Conservation (phyloP, 345 rosid genomes). For the Eucalyptus curtisii region DNA sequence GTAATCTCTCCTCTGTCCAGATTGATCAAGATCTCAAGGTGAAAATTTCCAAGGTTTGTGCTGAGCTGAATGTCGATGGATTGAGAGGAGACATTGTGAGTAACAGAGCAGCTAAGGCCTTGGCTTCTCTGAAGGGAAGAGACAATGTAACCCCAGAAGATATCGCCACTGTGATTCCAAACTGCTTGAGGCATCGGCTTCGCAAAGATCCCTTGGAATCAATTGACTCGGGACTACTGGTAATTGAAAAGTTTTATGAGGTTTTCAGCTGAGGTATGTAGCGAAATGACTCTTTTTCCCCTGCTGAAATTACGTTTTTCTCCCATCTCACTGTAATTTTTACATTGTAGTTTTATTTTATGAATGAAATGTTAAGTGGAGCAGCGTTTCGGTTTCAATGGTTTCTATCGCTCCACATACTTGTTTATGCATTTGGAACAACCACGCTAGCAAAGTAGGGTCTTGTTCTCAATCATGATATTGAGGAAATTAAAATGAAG, state of each 20-base stretch:
- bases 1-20: constrained; percentile 58
- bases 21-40: constrained; percentile 78
- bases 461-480: background rate
- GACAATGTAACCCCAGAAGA: constrained; percentile 75
- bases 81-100: constrained; percentile 92
- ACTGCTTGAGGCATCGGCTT: constrained; percentile 93
- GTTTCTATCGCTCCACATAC: background rate
- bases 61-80: constrained; percentile 92
- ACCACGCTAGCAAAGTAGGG: background rate
- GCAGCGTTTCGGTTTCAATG: background rate
- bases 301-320: background rate
- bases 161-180: constrained; percentile 94
- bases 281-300: background rate
- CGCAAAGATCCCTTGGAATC: constrained; percentile 97
- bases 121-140: constrained; percentile 82
- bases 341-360: background rate
- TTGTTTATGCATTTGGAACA: background rate
- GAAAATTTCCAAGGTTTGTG: constrained; percentile 88
- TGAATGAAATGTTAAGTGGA: background rate
- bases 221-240: constrained; percentile 82
- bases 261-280: constrained; percentile 43
- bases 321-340: background rate
- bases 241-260: constrained; percentile 85
- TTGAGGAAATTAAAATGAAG: background rate
- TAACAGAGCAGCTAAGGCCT: constrained; percentile 96